Base-by-base conservation (phyloP, 2,329 filamentous ascomycete species). In the Xylariomycetidae sp. region DNA sequence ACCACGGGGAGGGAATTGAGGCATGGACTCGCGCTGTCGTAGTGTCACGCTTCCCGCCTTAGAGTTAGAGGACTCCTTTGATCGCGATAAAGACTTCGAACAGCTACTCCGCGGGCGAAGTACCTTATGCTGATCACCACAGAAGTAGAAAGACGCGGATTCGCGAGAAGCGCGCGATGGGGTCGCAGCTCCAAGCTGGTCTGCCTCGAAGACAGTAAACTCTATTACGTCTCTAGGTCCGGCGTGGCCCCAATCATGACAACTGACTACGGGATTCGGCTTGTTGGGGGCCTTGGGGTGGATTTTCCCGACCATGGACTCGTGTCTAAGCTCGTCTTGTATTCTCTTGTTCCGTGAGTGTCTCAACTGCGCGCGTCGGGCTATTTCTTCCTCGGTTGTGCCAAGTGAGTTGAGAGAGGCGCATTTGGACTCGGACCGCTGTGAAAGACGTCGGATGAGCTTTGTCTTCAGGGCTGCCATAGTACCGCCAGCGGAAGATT, bases 321-420 rank as follows among this genome's bases (percentile, higher is more conserved):
- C 72, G 25, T 55, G 66, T 28, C 69, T 64, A 4, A 80, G 58
- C 44, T 79, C 75, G 27, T 76, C 67, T 40, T 72, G 71, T n/a
- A 79, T 78, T 40, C 73, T 65, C 44, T 68, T 70, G 30, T 71
- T 68, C 53, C 73, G 69, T 7, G 78, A 57, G 14, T 73, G 64
- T 44, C 66, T 72, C 34, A 80, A 53, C 44, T 79, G 74, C 17
- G 72, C 74, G 43, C 74, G 64, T 17, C 73, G 63, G 32, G 72
- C 68, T 27, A 74, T 48, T 42, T 75, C 71, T 40, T 75, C 72
- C 16, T 73, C 61, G 29, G 66, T 73, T 30, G 61, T 64, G 10
- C 68, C 65, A 19, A 66, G 54, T 12, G 63, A 63, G 4, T 58
- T 57, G 20, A 57, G 62, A 3, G 66, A 64, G 22, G 58, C 59